Evolutionary conservation across 2,329 filamentous ascomycete species (phyloP).

Genomic region (Fusarium annulatum): DNA sequence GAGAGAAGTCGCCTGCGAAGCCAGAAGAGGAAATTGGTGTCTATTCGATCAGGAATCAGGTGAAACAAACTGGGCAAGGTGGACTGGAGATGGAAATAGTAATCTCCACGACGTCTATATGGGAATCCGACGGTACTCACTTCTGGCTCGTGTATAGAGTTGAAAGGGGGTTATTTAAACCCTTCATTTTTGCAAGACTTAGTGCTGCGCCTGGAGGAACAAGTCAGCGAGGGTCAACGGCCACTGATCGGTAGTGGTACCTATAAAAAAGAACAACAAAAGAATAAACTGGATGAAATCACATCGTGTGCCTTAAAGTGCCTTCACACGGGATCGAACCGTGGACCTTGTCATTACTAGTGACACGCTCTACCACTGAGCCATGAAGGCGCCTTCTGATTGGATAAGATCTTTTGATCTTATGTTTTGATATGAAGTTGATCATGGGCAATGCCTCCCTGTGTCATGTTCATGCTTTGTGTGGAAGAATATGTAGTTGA

Average conservation of each 20-base stretch:
- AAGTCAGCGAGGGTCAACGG: not conserved
- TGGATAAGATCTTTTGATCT: fast-evolving
- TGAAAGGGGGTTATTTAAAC: fast-evolving
- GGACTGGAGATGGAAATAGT: constrained; percentile 2
- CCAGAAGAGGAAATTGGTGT: constrained; percentile 12
- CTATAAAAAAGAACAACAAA: not conserved
- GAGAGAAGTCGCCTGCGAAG: not conserved
- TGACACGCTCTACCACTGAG: constrained; percentile 36
- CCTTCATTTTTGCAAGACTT: fast-evolving
- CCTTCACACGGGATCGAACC: constrained; percentile 34
- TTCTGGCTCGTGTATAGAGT: not conserved
- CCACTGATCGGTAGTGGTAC: not conserved
- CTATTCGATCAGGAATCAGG: constrained; percentile 16
- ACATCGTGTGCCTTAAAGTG: constrained; percentile 11
- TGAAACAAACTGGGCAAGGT: not conserved
- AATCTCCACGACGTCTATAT: constrained; percentile 16
- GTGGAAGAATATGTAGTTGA: not conserved
- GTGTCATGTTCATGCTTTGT: too few relatives aligned
- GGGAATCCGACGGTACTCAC: constrained; percentile 2
- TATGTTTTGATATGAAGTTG: fast-evolving
- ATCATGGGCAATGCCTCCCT: too few relatives aligned
- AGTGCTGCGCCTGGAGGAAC: not conserved
- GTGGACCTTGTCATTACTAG: constrained; percentile 36
- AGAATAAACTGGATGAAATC: fast-evolving
- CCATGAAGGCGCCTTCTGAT: constrained; percentile 17